A percentile compares a stretch with the other conserved stretches of the same genome.
Conservation (phyloP, 164 flowering plant genomes). For the Umbilicus rupestris region DNA sequence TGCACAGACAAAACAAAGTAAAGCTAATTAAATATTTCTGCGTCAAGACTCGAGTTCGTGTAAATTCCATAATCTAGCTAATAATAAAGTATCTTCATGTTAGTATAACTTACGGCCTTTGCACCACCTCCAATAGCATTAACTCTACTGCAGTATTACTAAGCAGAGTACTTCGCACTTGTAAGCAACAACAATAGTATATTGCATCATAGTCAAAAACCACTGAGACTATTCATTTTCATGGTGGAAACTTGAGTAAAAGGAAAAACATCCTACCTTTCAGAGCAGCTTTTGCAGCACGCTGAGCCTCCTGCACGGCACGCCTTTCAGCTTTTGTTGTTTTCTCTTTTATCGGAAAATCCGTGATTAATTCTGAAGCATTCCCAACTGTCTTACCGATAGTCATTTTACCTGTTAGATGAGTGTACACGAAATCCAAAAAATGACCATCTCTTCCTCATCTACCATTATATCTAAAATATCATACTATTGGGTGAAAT, state of each 20-base stretch:
- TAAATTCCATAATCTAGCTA: not conserved
- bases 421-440: too few relatives aligned
- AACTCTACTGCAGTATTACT: not conserved
- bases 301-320: conserved; percentile 85
- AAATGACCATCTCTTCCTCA: not conserved
- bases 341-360: conserved; percentile 45
- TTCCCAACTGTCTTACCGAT: conserved; percentile 14
- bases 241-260: too few relatives aligned
- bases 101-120: not conserved
- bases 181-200: too few relatives aligned
- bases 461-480: not conserved
- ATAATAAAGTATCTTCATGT: not conserved
- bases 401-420: conserved; percentile 27
- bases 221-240: too few relatives aligned
- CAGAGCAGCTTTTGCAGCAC: conserved; percentile 76
- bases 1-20: not conserved
- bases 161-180: not conserved
- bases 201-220: not conserved
- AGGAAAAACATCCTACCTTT: conserved; percentile 32
- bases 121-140: not conserved
- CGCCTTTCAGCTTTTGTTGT: conserved; percentile 87
- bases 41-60: not conserved
- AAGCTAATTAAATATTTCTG: not conserved
- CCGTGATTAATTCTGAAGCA: conserved; percentile 33
- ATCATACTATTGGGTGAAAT: too few relatives aligned